These are phyloP conservation scores for Aeschynomene evenia DNA, from an alignment of 306 rosid genomes.

Conservation along the genomic window DNA sequence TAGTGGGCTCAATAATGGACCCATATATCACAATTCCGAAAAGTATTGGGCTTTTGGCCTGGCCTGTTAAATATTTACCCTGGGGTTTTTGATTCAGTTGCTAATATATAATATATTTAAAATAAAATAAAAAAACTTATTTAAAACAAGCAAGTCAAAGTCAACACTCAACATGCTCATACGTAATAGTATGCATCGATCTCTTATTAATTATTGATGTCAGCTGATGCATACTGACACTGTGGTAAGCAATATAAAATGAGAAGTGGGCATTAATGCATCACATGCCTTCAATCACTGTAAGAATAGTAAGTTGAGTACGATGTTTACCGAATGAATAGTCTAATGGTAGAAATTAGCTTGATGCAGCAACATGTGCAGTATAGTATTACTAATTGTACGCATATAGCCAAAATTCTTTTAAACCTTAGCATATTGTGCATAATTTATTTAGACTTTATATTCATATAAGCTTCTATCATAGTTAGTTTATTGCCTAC, in stretches of 20 bases:
- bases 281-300: background rate
- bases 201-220: background rate
- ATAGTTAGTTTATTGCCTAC: background rate
- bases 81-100: too few species aligned
- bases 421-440: too few species aligned
- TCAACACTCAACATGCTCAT: background rate
- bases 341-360: background rate
- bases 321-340: background rate
- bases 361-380: background rate
- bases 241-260: background rate
- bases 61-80: too few species aligned
- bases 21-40: background rate
- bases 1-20: background rate
- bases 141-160: background rate
- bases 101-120: too few species aligned
- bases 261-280: background rate
- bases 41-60: background rate
- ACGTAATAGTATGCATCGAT: background rate
- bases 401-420: background rate
- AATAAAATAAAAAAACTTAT: too few species aligned
- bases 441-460: too few species aligned
- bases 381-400: too few species aligned
- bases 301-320: background rate
- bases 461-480: background rate
- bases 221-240: background rate